These are phyloP conservation scores for Xylaria arbuscula DNA, from an alignment of 2,329 filamentous ascomycete genomes.

Conservation along the genomic window DNA sequence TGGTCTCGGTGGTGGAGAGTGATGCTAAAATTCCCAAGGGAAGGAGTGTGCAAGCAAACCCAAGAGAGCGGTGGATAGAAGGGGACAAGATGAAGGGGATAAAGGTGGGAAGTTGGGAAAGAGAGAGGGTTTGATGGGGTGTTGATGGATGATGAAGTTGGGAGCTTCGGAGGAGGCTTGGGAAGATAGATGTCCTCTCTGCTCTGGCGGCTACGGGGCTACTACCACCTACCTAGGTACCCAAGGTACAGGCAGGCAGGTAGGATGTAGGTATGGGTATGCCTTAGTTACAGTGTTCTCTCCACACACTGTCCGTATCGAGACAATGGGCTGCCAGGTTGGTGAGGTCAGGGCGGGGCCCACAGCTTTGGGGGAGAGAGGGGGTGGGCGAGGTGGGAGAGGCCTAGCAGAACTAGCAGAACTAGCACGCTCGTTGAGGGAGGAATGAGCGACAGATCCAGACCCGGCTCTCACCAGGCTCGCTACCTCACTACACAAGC, in stretches of 20 bases:
- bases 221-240: background rate
- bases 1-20: conserved; percentile 51
- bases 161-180: conserved; percentile 44
- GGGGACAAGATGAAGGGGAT: conserved; percentile 30
- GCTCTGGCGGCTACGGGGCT: background rate
- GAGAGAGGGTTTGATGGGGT: conserved; percentile 33
- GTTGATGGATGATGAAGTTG: conserved; percentile 39
- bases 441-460: conserved; percentile 16
- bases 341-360: conserved; percentile 40
- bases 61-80: conserved; percentile 44
- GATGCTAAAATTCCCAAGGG: conserved; percentile 48
- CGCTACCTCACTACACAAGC: background rate
- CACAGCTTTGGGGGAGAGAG: conserved; percentile 18
- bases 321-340: conserved; percentile 31
- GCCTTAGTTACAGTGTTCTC: conserved; percentile 8
- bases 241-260: background rate
- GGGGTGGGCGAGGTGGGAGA: background rate
- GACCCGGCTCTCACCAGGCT: background rate
- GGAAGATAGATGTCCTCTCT: conserved; percentile 38
- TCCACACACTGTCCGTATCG: conserved; percentile 34
- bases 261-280: background rate
- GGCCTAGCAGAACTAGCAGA: no score
- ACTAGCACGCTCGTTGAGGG: background rate
- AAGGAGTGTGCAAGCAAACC: conserved; percentile 50
- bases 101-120: conserved; percentile 42